These are phyloP conservation scores for Oryza coarctata DNA, from an alignment of 176 grass and related monocot species.

Conservation along the genomic window DNA sequence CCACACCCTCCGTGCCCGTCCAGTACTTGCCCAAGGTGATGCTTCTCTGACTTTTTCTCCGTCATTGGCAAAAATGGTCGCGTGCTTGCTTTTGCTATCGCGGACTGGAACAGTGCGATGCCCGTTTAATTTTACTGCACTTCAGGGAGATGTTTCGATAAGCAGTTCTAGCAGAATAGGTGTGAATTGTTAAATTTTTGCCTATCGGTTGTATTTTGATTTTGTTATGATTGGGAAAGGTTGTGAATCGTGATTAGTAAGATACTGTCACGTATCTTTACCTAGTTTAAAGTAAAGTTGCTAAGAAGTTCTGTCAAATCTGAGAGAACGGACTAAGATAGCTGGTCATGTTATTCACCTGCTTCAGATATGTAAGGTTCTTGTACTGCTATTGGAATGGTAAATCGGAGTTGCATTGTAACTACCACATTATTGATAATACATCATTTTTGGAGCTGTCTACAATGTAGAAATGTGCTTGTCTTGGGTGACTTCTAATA, in stretches of 20 bases:
- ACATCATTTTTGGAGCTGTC: neutral
- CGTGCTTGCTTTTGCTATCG: neutral
- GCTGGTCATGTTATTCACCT: neutral
- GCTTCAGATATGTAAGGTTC: neutral
- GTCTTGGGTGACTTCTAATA: neutral
- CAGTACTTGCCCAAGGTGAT: conserved; percentile 69
- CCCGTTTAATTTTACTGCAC: neutral
- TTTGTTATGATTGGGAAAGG: conserved; percentile 10
- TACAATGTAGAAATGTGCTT: neutral
- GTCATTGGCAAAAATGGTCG: neutral
- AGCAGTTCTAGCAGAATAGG: neutral
- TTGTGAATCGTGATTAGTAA: neutral
- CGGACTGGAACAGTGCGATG: neutral
- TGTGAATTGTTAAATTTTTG: neutral
- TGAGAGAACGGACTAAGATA: neutral
- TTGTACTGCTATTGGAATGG: neutral
- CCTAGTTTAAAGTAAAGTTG: neutral
- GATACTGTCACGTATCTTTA: neutral
- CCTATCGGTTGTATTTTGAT: neutral
- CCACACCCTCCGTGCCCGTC: conserved; percentile 63
- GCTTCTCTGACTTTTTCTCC: neutral
- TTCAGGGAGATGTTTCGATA: neutral
- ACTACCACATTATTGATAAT: neutral
- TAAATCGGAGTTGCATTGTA: neutral
- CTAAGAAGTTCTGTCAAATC: neutral